These are phyloP conservation scores for Litchi chinensis DNA, from an alignment of 345 rosid genomes.

Conservation along the genomic window DNA sequence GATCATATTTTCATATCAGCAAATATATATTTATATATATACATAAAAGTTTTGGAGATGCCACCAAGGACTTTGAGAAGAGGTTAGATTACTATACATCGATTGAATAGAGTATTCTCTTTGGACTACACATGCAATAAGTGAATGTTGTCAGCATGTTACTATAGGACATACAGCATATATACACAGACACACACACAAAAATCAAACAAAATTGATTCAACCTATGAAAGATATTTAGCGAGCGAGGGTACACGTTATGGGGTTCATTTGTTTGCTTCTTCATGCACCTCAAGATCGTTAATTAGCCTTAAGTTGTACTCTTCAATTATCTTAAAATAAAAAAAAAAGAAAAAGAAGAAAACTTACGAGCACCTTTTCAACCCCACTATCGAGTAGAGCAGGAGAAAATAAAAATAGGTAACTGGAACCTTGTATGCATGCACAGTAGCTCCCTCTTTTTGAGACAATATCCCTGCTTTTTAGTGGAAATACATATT, in stretches of 20 bases:
- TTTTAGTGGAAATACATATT: neutral
- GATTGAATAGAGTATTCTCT: slow-evolving; percentile 21
- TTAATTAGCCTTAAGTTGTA: neutral
- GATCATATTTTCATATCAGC: neutral
- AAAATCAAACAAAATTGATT: slow-evolving; percentile 3
- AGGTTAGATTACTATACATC: slow-evolving; percentile 15
- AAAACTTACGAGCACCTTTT: neutral
- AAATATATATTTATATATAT: neutral
- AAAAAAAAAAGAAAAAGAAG: neutral
- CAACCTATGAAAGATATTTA: neutral
- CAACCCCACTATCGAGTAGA: neutral
- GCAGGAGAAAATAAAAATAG: neutral
- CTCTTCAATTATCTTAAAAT: neutral
- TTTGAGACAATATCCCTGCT: neutral
- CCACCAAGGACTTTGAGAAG: neutral
- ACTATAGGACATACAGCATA: neutral
- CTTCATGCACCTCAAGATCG: neutral
- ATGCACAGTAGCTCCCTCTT: neutral
- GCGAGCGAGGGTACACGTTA: neutral
- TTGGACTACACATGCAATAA: slow-evolving; percentile 30
- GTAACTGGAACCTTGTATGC: neutral
- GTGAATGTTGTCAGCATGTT: slow-evolving; percentile 36
- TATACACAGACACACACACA: neutral
- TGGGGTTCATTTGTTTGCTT: slow-evolving; percentile 15
- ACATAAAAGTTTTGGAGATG: neutral